Conservation (phyloP, 1,139 yeast genomes). For the Taphrina populina region DNA sequence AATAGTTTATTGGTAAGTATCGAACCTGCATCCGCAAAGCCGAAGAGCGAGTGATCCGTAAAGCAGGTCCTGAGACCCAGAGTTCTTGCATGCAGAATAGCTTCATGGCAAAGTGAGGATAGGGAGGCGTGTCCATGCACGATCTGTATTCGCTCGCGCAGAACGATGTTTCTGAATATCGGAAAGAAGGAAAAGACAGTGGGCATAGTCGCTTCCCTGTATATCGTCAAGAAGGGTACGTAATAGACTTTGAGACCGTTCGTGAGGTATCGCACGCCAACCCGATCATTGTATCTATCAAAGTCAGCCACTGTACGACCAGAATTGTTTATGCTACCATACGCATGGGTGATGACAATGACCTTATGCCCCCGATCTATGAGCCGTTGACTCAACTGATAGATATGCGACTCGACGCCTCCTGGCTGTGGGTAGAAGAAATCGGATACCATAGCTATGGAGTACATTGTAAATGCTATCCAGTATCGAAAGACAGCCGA, state of each 20-base stretch:
- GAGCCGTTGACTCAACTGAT: constrained; percentile 71
- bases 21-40: constrained; percentile 82
- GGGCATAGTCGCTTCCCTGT: constrained; percentile 79
- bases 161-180: constrained; percentile 73
- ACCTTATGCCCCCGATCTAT: constrained; percentile 87
- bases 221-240: constrained; percentile 62
- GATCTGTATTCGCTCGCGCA: constrained; percentile 80
- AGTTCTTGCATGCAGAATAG: constrained; percentile 81
- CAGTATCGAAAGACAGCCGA: too few relatives aligned
- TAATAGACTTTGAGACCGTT: constrained; percentile 93
- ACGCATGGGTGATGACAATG: constrained; percentile 61
- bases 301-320: background rate
- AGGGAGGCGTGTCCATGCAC: constrained; percentile 95
- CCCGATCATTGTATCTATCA: constrained; percentile 68
- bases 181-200: constrained; percentile 88
- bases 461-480: constrained; percentile 24
- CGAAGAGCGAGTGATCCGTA: constrained; percentile 94
- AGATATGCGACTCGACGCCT: constrained; percentile 93
- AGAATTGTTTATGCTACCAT: background rate
- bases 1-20: constrained; percentile 83
- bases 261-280: constrained; percentile 76
- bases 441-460: constrained; percentile 73
- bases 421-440: constrained; percentile 99
- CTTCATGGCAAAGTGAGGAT: constrained; percentile 84
- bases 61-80: constrained; percentile 91